These are phyloP conservation scores for Vitis amurensis DNA, from an alignment of 164 flowering plant genomes.

Conservation along the genomic window DNA sequence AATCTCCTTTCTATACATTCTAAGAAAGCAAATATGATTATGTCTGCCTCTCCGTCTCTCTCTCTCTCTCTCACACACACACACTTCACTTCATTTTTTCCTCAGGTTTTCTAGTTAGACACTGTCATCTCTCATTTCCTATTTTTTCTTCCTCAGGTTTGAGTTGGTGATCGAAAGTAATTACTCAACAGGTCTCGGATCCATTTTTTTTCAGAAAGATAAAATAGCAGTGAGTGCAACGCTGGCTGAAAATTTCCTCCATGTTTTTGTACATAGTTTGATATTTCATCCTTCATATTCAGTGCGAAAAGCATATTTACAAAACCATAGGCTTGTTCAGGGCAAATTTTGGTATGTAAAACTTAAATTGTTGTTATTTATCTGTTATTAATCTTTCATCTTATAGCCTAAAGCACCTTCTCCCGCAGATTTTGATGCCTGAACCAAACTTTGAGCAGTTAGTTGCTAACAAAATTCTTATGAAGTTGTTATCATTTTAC, in stretches of 20 bases:
- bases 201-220: not conserved
- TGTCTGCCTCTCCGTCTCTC: not conserved
- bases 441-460: too few species aligned
- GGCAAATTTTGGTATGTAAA: not conserved
- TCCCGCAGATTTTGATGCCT: not conserved
- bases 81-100: not conserved
- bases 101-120: not conserved
- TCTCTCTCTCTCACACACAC: not conserved
- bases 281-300: not conserved
- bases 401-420: not conserved
- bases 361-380: not conserved
- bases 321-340: not conserved
- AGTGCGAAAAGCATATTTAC: not conserved
- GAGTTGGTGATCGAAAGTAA: not conserved
- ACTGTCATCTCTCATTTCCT: too few species aligned
- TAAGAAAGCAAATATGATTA: not conserved
- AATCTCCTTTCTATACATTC: not conserved
- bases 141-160: too few species aligned
- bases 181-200: not conserved
- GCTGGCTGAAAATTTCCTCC: not conserved
- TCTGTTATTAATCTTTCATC: not conserved
- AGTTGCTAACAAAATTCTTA: too few species aligned
- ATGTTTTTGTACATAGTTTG: slow-evolving; percentile 1
- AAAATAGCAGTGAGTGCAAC: not conserved
- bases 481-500: too few species aligned